Evolutionary conservation across 805 yeast genomes (phyloP), one percentile per base, ranked within the genome.

Genomic region (Ogataea nitratoaversa): DNA sequence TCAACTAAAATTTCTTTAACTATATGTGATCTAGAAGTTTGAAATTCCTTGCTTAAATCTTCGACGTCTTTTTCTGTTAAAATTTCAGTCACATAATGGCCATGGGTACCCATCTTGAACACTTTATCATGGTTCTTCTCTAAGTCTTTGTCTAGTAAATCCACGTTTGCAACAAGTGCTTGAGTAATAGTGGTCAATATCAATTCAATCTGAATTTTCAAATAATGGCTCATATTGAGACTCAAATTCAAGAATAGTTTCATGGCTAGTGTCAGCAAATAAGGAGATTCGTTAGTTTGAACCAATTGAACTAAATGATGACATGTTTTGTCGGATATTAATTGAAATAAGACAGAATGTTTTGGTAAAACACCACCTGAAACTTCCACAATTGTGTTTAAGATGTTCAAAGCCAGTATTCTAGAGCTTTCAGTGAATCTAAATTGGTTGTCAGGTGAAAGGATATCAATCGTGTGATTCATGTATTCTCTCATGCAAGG

Each of bases 391-490:
- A 95, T 84, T 0, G 83, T 81, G 40, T 79, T 81, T 30, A 93
- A 70, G 30, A 91, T 72, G 22, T 82, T 74, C 28, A 93, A 64
- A 0, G 96, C 93, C 65, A 91, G 79, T 12, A 86, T 82, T 41
- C 95, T 76, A 0, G 96, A 82, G 20, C 87, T 74, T 59, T 91
- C 96, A 46, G 91, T 85, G 54, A 88, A 93, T 53, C 85, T 88
- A 53, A 78, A 77, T 56, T 84, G 87, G 52, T 87, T 84, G 27
- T 82, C 78, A 0, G 96, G 95, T 9, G 93, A 80, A 25, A 90
- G 71, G 61, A 90, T 78, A 1, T 93, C 83, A 12, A 88, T 75
- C 30, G 91, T 70, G 28, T 87, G 80, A 11, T 82, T 80, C 48
- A 89, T 62, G 49, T 82, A 84, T 53, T 87, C 95, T 49, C 82